phyloP scores from a whole-genome alignment of 805 yeast genomes.

The Teunomyces pallodes region DNA sequence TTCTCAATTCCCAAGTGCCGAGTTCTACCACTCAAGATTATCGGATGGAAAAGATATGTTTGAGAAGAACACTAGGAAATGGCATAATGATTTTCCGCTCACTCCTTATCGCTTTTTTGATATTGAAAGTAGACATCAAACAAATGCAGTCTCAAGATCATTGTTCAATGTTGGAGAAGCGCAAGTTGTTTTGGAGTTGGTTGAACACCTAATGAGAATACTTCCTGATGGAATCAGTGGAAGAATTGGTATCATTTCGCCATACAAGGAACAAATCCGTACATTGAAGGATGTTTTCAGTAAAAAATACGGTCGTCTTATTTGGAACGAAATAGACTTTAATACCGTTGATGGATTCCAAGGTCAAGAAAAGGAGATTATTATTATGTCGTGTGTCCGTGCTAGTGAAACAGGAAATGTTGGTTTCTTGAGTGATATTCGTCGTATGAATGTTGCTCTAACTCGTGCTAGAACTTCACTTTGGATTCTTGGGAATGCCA shows the following conservation, averaged over 20 bases:
- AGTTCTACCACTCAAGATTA: constrained; percentile 73
- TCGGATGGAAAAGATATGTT: constrained; percentile 79
- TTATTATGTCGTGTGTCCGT: constrained; percentile 92
- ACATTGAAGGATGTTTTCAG: constrained; percentile 57
- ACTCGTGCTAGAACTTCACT: constrained; percentile 90
- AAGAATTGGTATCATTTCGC: constrained; percentile 86
- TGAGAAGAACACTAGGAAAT: constrained; percentile 55
- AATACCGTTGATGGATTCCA: constrained; percentile 98
- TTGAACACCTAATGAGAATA: constrained; percentile 46
- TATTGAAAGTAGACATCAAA: constrained; percentile 56
- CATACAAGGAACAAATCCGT: constrained; percentile 84
- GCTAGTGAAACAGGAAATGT: constrained; percentile 67
- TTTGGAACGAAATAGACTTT: constrained; percentile 71
- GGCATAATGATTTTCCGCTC: constrained; percentile 64
- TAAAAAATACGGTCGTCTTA: constrained; percentile 57
- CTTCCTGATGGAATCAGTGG: constrained; percentile 62
- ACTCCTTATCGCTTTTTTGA: constrained; percentile 81
- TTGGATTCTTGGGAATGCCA: constrained; percentile 85
- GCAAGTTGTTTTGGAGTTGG: constrained; percentile 64
- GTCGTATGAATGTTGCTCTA: constrained; percentile 96
- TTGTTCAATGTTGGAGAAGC: constrained; percentile 73
- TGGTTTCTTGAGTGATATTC: constrained; percentile 85
- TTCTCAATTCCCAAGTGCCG: constrained; percentile 78
- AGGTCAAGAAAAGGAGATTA: constrained; percentile 92
- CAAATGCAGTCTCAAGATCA: constrained; percentile 65